These are phyloP conservation scores for Carex sylvatica DNA, from an alignment of 202 grass and related monocot genomes.

Conservation along the genomic window DNA sequence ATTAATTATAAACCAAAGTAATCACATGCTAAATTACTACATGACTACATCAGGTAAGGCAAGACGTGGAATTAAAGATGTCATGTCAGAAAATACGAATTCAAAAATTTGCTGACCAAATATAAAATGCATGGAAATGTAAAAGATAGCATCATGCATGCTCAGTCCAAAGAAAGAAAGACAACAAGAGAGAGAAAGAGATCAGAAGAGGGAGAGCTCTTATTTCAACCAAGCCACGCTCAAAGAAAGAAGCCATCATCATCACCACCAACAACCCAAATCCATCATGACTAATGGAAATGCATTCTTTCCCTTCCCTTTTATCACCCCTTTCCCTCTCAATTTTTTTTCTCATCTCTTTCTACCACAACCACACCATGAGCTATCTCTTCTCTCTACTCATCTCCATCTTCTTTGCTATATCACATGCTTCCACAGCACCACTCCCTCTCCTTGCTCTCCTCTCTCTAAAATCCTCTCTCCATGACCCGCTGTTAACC, in stretches of 20 bases:
- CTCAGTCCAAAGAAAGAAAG: slow-evolving; percentile 19
- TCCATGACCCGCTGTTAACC: slow-evolving; percentile 45
- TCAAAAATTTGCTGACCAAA: background rate
- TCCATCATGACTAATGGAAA: slow-evolving; percentile 54
- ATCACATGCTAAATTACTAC: background rate
- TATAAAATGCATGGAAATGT: slow-evolving; percentile 12
- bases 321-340: slow-evolving; percentile 37
- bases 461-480: slow-evolving; percentile 56
- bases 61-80: background rate
- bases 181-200: background rate
- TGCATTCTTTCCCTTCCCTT: slow-evolving; percentile 42
- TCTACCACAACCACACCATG: slow-evolving; percentile 30
- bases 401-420: slow-evolving; percentile 32
- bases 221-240: slow-evolving; percentile 28
- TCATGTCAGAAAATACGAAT: background rate
- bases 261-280: slow-evolving; percentile 21
- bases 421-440: slow-evolving; percentile 46
- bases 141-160: slow-evolving; percentile 9
- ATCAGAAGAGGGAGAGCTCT: slow-evolving; percentile 31
- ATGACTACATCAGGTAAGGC: background rate
- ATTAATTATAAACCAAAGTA: background rate
- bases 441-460: slow-evolving; percentile 60
- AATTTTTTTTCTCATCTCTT: background rate
- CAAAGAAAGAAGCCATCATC: slow-evolving; percentile 43
- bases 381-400: slow-evolving; percentile 35